Evolutionary conservation across 1,139 yeast species (phyloP).

Genomic region (Sugiyamaella japonica): DNA sequence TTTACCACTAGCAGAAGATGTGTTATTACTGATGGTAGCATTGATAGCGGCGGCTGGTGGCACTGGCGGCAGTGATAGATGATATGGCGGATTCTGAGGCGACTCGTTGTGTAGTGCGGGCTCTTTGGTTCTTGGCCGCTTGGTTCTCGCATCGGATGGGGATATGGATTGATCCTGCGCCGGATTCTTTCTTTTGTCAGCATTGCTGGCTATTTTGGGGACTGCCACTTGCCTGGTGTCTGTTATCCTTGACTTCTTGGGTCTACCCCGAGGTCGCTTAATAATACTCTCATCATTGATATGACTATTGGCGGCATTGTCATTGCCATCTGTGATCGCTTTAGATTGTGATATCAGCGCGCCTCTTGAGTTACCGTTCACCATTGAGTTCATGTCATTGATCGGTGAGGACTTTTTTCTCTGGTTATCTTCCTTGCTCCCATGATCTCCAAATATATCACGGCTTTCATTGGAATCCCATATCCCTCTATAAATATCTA

Average conservation of each 20-base stretch:
- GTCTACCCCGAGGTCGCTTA: slow-evolving; percentile 2
- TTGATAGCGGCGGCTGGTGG: background rate
- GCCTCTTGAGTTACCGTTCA: too few species aligned
- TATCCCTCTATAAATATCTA: slow-evolving; percentile 3
- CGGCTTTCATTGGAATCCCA: background rate
- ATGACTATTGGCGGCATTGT: background rate
- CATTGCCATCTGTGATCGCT: background rate
- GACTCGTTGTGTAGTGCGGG: background rate
- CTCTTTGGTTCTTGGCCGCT: background rate
- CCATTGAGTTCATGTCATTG: too few species aligned
- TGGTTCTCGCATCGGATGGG: background rate
- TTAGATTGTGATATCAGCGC: background rate
- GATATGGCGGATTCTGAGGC: background rate
- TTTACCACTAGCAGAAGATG: background rate
- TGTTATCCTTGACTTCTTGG: background rate
- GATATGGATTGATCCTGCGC: background rate
- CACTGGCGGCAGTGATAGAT: background rate
- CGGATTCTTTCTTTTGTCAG: background rate
- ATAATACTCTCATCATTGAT: background rate
- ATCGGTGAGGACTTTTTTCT: background rate
- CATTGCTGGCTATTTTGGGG: background rate
- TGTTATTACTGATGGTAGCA: background rate
- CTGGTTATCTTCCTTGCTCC: background rate
- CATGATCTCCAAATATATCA: slow-evolving; percentile 1
- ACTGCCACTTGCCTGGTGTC: background rate